Evolutionary conservation across 805 yeast species (phyloP).

Genomic region (Lachancea lanzarotensis): DNA sequence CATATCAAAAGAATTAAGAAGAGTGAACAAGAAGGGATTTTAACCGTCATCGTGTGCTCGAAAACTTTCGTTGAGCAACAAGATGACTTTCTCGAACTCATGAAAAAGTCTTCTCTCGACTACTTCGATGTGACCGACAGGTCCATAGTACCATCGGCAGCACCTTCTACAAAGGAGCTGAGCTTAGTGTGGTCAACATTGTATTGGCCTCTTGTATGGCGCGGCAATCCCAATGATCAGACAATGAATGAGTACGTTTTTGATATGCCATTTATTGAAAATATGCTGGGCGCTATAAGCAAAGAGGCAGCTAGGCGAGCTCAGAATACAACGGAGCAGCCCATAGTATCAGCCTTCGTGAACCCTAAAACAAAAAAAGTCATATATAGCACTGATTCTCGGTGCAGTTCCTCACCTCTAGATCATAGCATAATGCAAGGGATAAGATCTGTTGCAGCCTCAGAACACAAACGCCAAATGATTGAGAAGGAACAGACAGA

Average conservation of each 20-base stretch:
- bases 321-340: slow-evolving; percentile 21
- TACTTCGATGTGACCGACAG: slow-evolving; percentile 17
- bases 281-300: slow-evolving; percentile 29
- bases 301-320: slow-evolving; percentile 18
- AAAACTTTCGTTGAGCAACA: slow-evolving; percentile 29
- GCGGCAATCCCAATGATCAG: slow-evolving; percentile 81
- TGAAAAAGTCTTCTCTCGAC: slow-evolving; percentile 14
- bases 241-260: slow-evolving; percentile 49
- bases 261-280: slow-evolving; percentile 40
- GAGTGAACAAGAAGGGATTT: slow-evolving; percentile 8
- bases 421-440: slow-evolving; percentile 74
- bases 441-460: slow-evolving; percentile 54
- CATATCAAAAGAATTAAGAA: slow-evolving; percentile 52
- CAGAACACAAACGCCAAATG: slow-evolving; percentile 30
- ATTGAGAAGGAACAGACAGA: slow-evolving; percentile 2
- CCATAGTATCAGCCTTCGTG: slow-evolving; percentile 58
- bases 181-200: slow-evolving; percentile 56
- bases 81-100: slow-evolving; percentile 18
- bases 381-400: slow-evolving; percentile 35
- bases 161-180: slow-evolving; percentile 68
- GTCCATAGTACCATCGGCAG: slow-evolving; percentile 46
- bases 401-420: slow-evolving; percentile 43
- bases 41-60: slow-evolving; percentile 43
- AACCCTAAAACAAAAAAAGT: slow-evolving; percentile 44
- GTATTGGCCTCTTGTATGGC: slow-evolving; percentile 91